Evolutionary conservation across 2,329 filamentous ascomycete species (phyloP).

Genomic region (Pestalotiopsis fici): DNA sequence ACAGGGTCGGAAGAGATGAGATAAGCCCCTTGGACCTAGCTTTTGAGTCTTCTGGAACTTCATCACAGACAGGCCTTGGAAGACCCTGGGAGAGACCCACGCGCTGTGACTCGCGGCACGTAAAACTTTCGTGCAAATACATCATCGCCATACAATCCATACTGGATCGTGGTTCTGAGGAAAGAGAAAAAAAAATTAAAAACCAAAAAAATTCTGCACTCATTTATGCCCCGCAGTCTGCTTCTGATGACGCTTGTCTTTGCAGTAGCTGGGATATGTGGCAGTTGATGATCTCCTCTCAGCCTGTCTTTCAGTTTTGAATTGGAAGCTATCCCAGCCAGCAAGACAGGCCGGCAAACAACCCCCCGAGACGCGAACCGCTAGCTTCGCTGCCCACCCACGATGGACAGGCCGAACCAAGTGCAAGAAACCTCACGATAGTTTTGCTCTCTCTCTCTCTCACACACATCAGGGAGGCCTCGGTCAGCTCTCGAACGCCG

Average conservation of each 20-base stretch:
- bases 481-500: neutral
- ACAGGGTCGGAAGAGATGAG: neutral
- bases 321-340: neutral
- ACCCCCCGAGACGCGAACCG: neutral
- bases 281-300: neutral
- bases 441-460: neutral
- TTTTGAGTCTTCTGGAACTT: neutral
- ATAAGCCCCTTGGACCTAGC: neutral
- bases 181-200: neutral
- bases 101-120: neutral
- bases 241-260: neutral
- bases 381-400: neutral
- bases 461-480: neutral
- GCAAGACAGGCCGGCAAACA: neutral
- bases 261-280: neutral
- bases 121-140: neutral
- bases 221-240: neutral
- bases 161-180: neutral
- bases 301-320: neutral
- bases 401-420: neutral
- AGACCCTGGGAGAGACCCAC: neutral
- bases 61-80: neutral
- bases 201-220: no score
- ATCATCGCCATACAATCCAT: neutral
- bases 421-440: neutral